Conservation (phyloP, 78 protist genomes). For the Planoprotostelium fungivorum region DNA sequence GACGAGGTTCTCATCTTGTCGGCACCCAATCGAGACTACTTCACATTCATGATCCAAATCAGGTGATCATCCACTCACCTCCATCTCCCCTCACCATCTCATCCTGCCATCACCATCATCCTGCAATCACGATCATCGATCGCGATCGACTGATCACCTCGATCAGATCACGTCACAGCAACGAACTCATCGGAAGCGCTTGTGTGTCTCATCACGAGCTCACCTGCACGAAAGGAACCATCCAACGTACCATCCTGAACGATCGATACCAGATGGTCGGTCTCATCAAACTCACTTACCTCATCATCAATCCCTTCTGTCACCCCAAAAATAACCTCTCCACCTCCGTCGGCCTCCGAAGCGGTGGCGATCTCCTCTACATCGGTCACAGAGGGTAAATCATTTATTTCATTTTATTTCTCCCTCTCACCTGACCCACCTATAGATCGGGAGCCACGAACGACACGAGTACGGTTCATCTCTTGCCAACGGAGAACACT, state of each 20-base stretch:
- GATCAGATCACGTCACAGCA: not conserved
- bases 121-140: too few species aligned
- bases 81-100: too few species aligned
- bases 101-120: too few species aligned
- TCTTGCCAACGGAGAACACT: constrained; percentile 58
- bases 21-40: not conserved
- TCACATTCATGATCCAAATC: not conserved
- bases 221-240: not conserved
- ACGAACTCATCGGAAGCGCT: not conserved
- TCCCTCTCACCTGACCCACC: not conserved
- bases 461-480: not conserved
- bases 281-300: not conserved
- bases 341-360: not conserved
- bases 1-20: not conserved
- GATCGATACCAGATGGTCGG: not conserved
- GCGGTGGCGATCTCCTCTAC: not conserved
- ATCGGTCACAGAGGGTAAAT: not conserved
- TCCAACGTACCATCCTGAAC: not conserved
- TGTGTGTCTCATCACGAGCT: not conserved
- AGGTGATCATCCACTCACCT: too few species aligned
- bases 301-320: not conserved
- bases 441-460: not conserved
- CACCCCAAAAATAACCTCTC: not conserved
- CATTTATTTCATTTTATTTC: not conserved
- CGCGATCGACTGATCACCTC: too few species aligned